Evolutionary conservation across 2,329 filamentous ascomycete genomes (phyloP).

Genomic region (Penicillium concentricum): DNA sequence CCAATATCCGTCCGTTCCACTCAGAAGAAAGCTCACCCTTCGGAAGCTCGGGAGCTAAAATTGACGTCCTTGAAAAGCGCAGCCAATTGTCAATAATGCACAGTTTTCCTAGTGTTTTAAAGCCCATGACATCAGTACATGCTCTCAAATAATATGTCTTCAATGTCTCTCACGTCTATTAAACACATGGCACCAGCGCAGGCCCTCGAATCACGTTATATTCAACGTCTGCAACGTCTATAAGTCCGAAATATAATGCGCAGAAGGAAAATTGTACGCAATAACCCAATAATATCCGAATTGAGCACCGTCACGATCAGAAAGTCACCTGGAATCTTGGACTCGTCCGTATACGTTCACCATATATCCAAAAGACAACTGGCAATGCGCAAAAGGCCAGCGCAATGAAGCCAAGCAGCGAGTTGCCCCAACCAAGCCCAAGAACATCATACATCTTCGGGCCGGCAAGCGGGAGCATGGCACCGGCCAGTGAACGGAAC

Average conservation of each 20-base stretch:
- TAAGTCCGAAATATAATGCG: not conserved
- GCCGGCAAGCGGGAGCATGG: slow-evolving; percentile 62
- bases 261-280: not conserved
- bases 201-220: not conserved
- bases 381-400: slow-evolving; percentile 49
- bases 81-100: not conserved
- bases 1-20: no score
- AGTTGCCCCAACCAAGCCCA: slow-evolving; percentile 53
- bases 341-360: slow-evolving; percentile 35
- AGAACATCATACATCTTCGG: slow-evolving; percentile 49
- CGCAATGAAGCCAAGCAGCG: slow-evolving; percentile 56
- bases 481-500: slow-evolving; percentile 56
- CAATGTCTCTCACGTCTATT: not conserved
- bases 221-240: not conserved
- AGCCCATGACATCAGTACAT: not conserved
- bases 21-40: no score
- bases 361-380: slow-evolving; percentile 36
- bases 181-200: not conserved
- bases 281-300: not conserved
- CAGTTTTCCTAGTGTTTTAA: not conserved
- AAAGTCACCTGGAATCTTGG: slow-evolving; percentile 29
- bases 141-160: not conserved
- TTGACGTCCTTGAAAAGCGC: not conserved
- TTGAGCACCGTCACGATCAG: not conserved
- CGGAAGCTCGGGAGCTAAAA: not conserved